These are phyloP conservation scores for Patellifolia procumbens DNA, from an alignment of 179 eudicot genomes.

Conservation along the genomic window DNA sequence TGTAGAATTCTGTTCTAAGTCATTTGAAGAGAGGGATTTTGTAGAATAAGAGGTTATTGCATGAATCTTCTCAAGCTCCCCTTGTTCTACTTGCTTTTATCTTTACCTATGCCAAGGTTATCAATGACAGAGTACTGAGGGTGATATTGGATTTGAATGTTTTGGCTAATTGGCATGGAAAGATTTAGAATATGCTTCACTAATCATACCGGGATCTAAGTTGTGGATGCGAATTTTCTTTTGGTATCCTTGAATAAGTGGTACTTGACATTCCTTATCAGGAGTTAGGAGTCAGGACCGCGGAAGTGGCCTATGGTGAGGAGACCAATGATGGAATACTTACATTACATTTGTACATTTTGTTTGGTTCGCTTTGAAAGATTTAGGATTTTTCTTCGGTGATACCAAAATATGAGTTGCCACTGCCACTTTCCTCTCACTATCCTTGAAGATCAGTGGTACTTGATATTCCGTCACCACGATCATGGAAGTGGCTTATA, in stretches of 20 bases:
- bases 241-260: neutral
- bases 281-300: no score
- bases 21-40: neutral
- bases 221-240: neutral
- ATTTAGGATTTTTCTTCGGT: neutral
- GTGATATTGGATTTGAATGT: neutral
- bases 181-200: neutral
- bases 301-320: neutral
- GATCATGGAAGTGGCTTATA: neutral
- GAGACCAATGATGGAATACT: neutral
- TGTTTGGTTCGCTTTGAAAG: neutral
- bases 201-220: neutral
- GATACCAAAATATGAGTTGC: neutral
- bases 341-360: neutral
- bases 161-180: neutral
- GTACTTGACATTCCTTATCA: neutral
- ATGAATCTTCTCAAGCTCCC: neutral
- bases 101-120: no score
- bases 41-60: neutral
- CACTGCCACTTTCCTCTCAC: neutral
- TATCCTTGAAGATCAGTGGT: neutral
- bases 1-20: neutral
- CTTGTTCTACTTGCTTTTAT: neutral
- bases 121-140: neutral
- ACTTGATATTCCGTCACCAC: neutral